Base-by-base conservation (phyloP, 75 land plant species). In the Picea glauca region DNA sequence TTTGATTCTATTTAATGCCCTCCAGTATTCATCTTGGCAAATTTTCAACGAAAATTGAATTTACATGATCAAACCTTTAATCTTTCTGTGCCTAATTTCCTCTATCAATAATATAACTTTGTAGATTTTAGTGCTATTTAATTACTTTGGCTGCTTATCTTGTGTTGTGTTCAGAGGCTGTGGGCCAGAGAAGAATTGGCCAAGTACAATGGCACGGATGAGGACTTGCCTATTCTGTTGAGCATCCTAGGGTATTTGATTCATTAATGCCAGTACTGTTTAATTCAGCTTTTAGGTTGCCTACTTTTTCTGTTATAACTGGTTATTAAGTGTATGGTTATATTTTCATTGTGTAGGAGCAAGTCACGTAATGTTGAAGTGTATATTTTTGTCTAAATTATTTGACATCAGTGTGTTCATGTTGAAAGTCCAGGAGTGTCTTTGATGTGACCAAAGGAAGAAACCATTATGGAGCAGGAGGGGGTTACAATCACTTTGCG, bases 381-480 rank as follows among this genome's bases (percentile, higher is more conserved):
- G 70, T 58, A 8, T 1, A 11, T 58, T 46, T 21, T 64, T 58
- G 75, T 74, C 26, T 11, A 74, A 15, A 78, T 40, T 23, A 3
- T 17, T 20, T 74, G 80, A 74, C 80, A 40, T 79, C 31, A 21
- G 63, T 35, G 14, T 62, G 3, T 75, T 38, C 59, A 57, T 79
- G 65, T 13, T 26, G 62, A 43, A 84, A 80, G 74, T 78, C 46
- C 86, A 96, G 98, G 64, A 91, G 91, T 62, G 98, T 95, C 56
- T 95, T 93, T 83, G 98, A 95, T 85, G 98, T 98, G n/a, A 90
- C 93, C 1, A 87, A 90, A 84, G 98, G 99, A 32, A 88, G 82
- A 80, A 76, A 79, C 31, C 94, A 98, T 75, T 95, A 98, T 83
- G 99, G 99, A 38, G 78, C 73, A 17, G 96, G 90, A 67, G 96